These are phyloP conservation scores for Cystobasidiopsis lactophilus DNA, from an alignment of 768 basidiomycete species.

Conservation along the genomic window DNA sequence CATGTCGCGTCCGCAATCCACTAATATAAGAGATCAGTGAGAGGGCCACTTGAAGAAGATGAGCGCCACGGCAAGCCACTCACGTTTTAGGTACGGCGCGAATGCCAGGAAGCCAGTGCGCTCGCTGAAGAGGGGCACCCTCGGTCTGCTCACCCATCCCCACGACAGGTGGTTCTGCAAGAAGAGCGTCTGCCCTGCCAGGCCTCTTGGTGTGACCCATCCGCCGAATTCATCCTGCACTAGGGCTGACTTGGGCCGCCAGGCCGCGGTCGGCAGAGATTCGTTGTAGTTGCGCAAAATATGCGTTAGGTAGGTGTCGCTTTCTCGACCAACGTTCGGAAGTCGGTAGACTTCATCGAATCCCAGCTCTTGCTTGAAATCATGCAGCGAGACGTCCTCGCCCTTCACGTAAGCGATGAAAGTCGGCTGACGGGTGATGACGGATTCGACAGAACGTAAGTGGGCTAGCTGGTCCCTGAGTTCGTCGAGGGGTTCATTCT, in stretches of 20 bases:
- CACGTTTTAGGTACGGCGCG: conserved; percentile 3
- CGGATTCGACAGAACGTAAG: not conserved
- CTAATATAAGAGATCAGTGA: too few species aligned
- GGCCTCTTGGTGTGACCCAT: not conserved
- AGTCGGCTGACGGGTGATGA: conserved; percentile 2
- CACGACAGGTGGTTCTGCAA: conserved; percentile 9
- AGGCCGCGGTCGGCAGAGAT: not conserved
- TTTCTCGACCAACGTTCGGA: conserved; percentile 6
- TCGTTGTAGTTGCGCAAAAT: conserved; percentile 11
- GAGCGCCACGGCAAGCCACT: not conserved
- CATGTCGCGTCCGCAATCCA: conserved; percentile 19
- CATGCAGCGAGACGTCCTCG: not conserved
- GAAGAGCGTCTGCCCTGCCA: conserved; percentile 13
- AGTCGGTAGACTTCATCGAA: conserved; percentile 4
- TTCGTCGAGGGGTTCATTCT: not conserved
- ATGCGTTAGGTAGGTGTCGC: conserved; percentile 7
- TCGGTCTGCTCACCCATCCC: conserved; percentile 7
- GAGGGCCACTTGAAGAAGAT: not conserved
- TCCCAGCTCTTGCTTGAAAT: not conserved
- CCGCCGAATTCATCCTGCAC: not conserved
- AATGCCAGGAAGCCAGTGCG: conserved; percentile 8
- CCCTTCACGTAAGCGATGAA: conserved; percentile 8
- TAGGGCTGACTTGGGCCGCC: not conserved
- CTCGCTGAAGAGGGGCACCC: conserved; percentile 1
- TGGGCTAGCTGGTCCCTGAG: not conserved